A percentile compares a stretch with the other conserved stretches of the same genome.
phyloP scores from a whole-genome alignment of 2,329 filamentous ascomycete genomes.

The Xylariomycetidae sp. region DNA sequence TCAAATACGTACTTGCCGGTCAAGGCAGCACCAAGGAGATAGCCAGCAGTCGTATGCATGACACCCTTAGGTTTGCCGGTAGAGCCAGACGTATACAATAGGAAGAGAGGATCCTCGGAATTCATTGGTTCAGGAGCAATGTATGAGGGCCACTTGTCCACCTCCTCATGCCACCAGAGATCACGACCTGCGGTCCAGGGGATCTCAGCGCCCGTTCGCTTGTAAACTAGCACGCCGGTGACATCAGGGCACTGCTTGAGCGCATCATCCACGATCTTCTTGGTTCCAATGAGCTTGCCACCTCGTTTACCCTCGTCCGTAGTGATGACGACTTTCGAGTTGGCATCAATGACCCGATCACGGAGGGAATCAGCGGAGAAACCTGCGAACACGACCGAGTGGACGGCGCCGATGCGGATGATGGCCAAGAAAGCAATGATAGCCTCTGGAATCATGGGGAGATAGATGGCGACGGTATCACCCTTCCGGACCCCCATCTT shows the following conservation, averaged over 20 bases:
- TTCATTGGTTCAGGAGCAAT: constrained; percentile 83
- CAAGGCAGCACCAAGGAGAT: constrained; percentile 85
- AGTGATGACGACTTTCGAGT: constrained; percentile 92
- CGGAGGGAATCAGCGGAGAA: constrained; percentile 96
- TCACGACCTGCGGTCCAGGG: constrained; percentile 88
- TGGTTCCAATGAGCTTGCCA: constrained; percentile 94
- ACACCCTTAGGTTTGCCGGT: constrained; percentile 99
- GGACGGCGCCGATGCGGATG: constrained; percentile 85
- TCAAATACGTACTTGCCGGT: constrained; percentile 99
- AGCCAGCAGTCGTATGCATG: constrained; percentile 94
- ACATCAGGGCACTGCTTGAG: constrained; percentile 94
- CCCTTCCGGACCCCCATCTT: constrained; percentile 96
- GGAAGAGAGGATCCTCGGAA: constrained; percentile 93
- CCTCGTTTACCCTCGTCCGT: constrained; percentile 97
- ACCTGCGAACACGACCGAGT: constrained; percentile 96
- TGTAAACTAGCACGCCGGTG: constrained; percentile 80
- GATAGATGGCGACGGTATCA: constrained; percentile 93
- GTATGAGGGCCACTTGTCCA: constrained; percentile 93
- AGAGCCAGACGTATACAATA: constrained; percentile 96
- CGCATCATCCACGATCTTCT: constrained; percentile 98
- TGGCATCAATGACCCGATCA: constrained; percentile 87
- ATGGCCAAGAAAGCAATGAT: constrained; percentile 88
- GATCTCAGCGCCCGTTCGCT: constrained; percentile 89
- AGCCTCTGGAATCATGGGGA: constrained; percentile 98
- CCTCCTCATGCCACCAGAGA: constrained; percentile 98